Percentiles rank a stretch among this genome's conserved stretches.
Evolutionary conservation across 2,329 filamentous ascomycete genomes (phyloP).

Genomic region (Alternaria ethzedia): DNA sequence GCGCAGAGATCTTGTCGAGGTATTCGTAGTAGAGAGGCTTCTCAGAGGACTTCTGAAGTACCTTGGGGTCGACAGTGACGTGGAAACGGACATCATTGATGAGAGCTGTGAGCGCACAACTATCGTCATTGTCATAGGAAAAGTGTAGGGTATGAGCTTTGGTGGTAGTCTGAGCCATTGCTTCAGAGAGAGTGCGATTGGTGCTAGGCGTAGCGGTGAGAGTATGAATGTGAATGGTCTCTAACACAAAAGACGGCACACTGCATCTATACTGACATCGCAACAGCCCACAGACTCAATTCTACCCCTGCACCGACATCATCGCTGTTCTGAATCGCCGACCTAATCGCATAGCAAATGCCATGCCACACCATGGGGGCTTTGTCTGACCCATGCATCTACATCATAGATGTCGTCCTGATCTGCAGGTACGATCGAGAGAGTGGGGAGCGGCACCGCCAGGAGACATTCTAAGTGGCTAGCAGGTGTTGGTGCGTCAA

Average conservation of each 20-base stretch:
- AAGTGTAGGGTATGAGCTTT: conserved; percentile 20
- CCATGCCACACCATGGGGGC: conserved; percentile 6
- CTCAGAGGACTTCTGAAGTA: conserved; percentile 17
- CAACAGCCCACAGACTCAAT: not conserved
- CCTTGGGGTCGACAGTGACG: conserved; percentile 12
- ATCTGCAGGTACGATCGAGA: conserved; percentile 18
- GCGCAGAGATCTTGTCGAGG: conserved; percentile 18
- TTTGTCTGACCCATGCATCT: conserved; percentile 10
- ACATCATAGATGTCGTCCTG: conserved; percentile 20
- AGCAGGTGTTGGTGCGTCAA: not conserved
- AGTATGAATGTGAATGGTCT: not conserved
- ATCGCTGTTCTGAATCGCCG: conserved; percentile 2
- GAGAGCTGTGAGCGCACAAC: conserved; percentile 19
- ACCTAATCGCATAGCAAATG: conserved; percentile 1
- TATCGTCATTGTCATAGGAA: conserved; percentile 21
- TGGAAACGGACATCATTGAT: conserved; percentile 30
- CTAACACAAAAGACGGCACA: not conserved
- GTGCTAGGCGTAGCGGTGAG: not conserved
- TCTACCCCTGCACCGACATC: conserved; percentile 6
- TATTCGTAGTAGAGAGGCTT: conserved; percentile 26
- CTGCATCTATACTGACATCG: not conserved
- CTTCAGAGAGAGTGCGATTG: not conserved
- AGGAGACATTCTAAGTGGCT: not conserved
- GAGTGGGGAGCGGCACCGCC: not conserved
- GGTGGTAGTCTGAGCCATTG: conserved; percentile 15